Percentiles rank a stretch among this genome's conserved stretches.
Conservation (phyloP, 805 yeast genomes). For the Spathaspora arborariae region DNA sequence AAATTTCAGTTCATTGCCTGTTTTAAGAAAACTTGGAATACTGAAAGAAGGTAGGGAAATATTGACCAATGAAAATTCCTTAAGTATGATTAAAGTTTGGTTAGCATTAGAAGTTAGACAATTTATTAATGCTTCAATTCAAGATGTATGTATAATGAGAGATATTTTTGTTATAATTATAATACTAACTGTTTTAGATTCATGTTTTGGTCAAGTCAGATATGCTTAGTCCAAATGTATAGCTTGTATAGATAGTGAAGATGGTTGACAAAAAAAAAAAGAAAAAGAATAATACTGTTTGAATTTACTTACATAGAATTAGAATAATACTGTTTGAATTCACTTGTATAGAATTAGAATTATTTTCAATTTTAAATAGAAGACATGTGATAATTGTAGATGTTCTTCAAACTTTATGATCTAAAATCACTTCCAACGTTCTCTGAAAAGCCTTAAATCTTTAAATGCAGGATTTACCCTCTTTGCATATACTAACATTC, state of each 20-base stretch:
- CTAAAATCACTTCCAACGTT: too few relatives aligned
- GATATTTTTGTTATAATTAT: neutral
- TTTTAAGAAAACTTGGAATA: constrained; percentile 74
- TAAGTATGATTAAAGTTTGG: constrained; percentile 90
- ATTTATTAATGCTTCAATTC: constrained; percentile 76
- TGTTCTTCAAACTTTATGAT: too few relatives aligned
- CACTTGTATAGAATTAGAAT: too few relatives aligned
- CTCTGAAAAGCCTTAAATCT: too few relatives aligned
- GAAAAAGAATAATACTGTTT: too few relatives aligned
- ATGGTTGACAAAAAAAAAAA: neutral
- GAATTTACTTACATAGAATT: too few relatives aligned
- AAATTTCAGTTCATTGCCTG: constrained; percentile 66
- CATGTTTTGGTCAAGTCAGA: constrained; percentile 43
- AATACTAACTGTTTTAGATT: constrained; percentile 23
- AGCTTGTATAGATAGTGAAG: neutral
- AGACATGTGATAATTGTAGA: too few relatives aligned
- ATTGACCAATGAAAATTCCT: constrained; percentile 51
- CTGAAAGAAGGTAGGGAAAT: constrained; percentile 61
- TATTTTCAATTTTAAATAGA: too few relatives aligned
- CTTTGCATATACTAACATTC: too few relatives aligned
- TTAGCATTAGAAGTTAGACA: constrained; percentile 84
- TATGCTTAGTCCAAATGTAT: constrained; percentile 42
- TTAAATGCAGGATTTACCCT: too few relatives aligned
- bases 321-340: too few relatives aligned
- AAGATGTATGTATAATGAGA: constrained; percentile 52